Conservation (phyloP, 2,329 filamentous ascomycete species). For the Colletotrichum higginsianum region DNA sequence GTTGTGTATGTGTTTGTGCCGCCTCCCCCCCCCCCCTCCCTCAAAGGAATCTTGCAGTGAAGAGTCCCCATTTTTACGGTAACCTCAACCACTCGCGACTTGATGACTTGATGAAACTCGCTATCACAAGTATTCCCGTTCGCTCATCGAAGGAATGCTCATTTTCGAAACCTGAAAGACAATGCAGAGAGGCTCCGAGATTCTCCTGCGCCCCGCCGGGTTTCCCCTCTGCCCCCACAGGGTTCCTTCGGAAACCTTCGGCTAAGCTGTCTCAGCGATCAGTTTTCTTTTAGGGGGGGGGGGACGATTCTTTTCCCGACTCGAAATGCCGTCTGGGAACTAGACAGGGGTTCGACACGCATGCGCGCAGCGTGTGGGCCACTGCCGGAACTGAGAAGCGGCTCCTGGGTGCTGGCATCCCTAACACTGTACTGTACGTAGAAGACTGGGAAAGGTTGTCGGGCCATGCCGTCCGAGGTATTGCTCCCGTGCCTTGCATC, state of each 20-base stretch:
- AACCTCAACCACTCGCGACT: no score
- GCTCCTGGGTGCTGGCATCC: neutral
- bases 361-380: neutral
- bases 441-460: neutral
- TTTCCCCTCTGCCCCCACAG: neutral
- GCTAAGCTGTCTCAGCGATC: neutral
- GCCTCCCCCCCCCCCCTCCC: neutral
- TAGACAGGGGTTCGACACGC: neutral
- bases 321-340: conserved; percentile 7
- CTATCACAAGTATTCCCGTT: neutral
- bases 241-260: conserved; percentile 18
- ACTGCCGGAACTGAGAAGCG: neutral
- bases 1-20: neutral
- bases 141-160: no score
- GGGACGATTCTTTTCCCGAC: conserved; percentile 26
- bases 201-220: neutral
- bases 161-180: no score
- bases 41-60: neutral
- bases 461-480: neutral
- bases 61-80: no score
- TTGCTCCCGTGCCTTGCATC: neutral
- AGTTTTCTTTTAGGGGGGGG: neutral
- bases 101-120: no score
- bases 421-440: no score
- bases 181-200: neutral